Evolutionary conservation across 768 basidiomycete genomes (phyloP), one percentile per base, ranked within the genome.

Genomic region (Leccinellum luteum): DNA sequence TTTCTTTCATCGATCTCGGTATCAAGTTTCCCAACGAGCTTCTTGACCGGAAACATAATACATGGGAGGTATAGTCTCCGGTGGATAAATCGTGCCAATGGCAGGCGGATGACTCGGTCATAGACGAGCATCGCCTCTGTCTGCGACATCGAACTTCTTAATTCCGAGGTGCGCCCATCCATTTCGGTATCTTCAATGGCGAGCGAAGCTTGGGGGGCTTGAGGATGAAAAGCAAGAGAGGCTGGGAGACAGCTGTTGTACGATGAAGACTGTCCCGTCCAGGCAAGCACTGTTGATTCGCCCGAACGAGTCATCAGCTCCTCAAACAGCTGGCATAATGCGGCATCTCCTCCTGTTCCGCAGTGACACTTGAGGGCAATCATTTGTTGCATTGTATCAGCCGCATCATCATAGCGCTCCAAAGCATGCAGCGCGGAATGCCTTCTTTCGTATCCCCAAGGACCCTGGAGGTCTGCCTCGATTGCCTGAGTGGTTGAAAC

Each of bases 181-280:
- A 59, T 48, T 12, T 56, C 55, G 1, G 51, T 25, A 27, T 48
- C 41, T 17, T 23, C 28, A 3, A 34, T 30, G 9, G 21, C 6
- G n/a, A 15, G 8, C 3, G 23, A 43, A 19, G 35, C 8, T 17
- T 2, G 2, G 0, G 52, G 41, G 0, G 17, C 9, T 21, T 28
- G 31, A 1, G 14, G 38, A 12, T 62, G 58, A 7, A 53, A 47
- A 1, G 23, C 27, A 27, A 62, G 34, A 12, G 54, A 32, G 6
- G 15, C 34, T 0, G 61, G 60, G 25, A 62, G 56, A 23, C 61
- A 62, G 10, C 60, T 63, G 8, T 63, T 63, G 25, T 63, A 64
- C 8, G 30, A 3, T 1, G 62, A 63, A 3, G 61, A 41, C 15
- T 50, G 31, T 13, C 61, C 61, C 4, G 31, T n/a, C 62, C 62